A percentile compares a stretch with the other conserved stretches of the same genome.
These are phyloP conservation scores for Canavalia ensiformis DNA, from an alignment of 306 rosid species.

Conservation along the genomic window DNA sequence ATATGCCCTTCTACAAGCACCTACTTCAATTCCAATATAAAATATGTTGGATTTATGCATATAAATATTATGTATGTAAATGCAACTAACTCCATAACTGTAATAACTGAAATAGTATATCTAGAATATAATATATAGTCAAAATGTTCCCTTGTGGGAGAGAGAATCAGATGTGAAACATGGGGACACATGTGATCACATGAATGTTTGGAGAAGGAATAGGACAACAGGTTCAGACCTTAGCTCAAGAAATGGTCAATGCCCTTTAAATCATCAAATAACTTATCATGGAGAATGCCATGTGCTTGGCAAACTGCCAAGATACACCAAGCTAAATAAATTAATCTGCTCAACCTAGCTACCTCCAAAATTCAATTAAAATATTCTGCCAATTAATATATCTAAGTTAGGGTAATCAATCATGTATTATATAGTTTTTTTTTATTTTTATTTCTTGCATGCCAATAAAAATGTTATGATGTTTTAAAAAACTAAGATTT, in stretches of 20 bases:
- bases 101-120: slow-evolving; percentile 72
- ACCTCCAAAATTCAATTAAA: slow-evolving; percentile 39
- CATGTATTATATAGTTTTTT: not conserved
- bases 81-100: slow-evolving; percentile 78
- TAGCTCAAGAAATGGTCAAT: slow-evolving; percentile 59
- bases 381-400: not conserved
- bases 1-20: not conserved
- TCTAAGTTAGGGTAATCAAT: slow-evolving; percentile 11
- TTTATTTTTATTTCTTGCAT: not conserved
- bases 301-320: slow-evolving; percentile 62
- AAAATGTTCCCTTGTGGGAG: slow-evolving; percentile 46
- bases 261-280: slow-evolving; percentile 52
- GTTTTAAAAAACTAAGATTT: not conserved
- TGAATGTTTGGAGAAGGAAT: slow-evolving; percentile 64
- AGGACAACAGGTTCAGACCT: slow-evolving; percentile 51
- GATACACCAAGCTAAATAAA: slow-evolving; percentile 38
- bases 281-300: slow-evolving; percentile 52
- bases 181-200: slow-evolving; percentile 84
- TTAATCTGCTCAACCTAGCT: slow-evolving; percentile 48
- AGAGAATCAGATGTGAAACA: slow-evolving; percentile 66
- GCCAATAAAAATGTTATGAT: not conserved
- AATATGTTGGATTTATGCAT: slow-evolving; percentile 22
- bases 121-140: slow-evolving; percentile 48
- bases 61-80: slow-evolving; percentile 19
- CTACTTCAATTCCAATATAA: not conserved